Evolutionary conservation across 768 basidiomycete genomes (phyloP), one percentile per base, ranked within the genome.

Genomic region (Solioccasus polychromus): DNA sequence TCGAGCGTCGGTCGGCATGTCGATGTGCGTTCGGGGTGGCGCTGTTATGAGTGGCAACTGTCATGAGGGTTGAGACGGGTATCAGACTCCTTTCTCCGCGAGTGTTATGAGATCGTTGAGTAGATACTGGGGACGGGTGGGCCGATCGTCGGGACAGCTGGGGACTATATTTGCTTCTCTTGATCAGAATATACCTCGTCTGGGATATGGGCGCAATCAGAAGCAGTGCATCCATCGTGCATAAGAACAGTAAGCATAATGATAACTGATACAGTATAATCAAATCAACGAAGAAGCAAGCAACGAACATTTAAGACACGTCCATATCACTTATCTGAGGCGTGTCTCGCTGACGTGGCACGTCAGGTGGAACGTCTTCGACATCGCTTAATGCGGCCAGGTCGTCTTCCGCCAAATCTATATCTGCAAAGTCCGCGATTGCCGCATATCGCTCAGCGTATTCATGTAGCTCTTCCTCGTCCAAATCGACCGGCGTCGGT

Each of bases 391-490:
- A 46, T 8, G 48, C 30, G 5, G 53, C 47, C 29, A 51, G 44
- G 30, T 59, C 54, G 5, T 59, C 55, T 3, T 24, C 18, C 2
- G 20, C 24, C 9, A 55, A 38, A 17, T 67, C 63, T 15, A 79
- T 51, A 54, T 78, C 76, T 18, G 73, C 76, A 47, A 79, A 76
- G 17, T 76, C 77, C 2, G 67, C 72, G 2, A 73, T 25, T 0
- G 69, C 68, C 2, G 70, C 63, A 35, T 68, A 67, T 57, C 81
- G 79, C 39, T 80, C 77, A 0, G 80, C 83, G 51, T 83, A 80
- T 17, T 73, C 79, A 31, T 73, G 68, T 2, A 83, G 64, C 50
- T 83, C 82, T 48, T 76, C 80, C 39, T 80, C 75, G 8, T 79
- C 76, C 8, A 75, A 56, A 31, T 81, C 80, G 1, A 68, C 71